Evolutionary conservation across 345 rosid genomes (phyloP).

Genomic region (Luvunga scandens): DNA sequence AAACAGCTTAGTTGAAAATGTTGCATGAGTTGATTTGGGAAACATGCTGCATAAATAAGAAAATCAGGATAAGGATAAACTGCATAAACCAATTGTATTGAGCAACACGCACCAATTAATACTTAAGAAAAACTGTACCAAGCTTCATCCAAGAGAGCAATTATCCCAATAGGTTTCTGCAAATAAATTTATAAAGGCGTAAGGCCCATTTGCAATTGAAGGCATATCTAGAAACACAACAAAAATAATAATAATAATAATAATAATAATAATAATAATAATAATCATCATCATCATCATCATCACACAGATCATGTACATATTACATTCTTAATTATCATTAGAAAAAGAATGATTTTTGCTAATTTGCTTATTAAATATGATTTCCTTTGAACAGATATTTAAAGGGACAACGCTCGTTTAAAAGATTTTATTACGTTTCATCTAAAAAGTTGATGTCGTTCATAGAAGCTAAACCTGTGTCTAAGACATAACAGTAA

Average conservation of each 20-base stretch:
- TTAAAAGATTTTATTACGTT: not conserved
- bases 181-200: constrained; percentile 23
- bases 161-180: constrained; percentile 98
- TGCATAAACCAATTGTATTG: constrained; percentile 21
- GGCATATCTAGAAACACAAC: constrained; percentile 18
- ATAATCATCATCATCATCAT: too few relatives aligned
- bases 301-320: not conserved
- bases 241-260: not conserved
- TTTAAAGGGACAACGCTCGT: not conserved
- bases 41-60: constrained; percentile 78
- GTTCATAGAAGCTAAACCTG: not conserved
- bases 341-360: not conserved
- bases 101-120: constrained; percentile 44
- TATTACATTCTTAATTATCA: not conserved
- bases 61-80: constrained; percentile 53
- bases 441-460: not conserved
- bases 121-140: constrained; percentile 61
- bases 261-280: not conserved
- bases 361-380: not conserved
- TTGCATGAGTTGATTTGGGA: constrained; percentile 88
- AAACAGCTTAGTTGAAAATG: constrained; percentile 83
- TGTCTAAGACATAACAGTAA: not conserved
- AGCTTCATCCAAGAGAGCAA: constrained; percentile 97
- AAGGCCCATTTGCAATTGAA: constrained; percentile 10
- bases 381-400: not conserved